A percentile compares a stretch with the other conserved stretches of the same genome.
These are phyloP conservation scores for Apophysomyces ossiformis DNA, from an alignment of 371 early-diverging fungal species.

Conservation along the genomic window DNA sequence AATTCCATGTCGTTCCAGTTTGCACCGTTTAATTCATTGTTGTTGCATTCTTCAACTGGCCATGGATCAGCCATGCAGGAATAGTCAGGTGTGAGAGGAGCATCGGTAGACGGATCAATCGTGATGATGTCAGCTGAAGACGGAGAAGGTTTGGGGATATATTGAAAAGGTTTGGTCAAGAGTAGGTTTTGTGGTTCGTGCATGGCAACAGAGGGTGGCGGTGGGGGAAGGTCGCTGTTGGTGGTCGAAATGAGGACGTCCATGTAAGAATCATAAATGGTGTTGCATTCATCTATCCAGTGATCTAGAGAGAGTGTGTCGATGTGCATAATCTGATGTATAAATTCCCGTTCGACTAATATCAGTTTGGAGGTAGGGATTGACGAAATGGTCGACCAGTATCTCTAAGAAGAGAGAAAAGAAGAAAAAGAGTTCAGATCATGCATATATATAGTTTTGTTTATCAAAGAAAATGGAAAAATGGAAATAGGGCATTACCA, in stretches of 20 bases:
- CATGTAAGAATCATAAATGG: conserved; percentile 3
- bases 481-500: background rate
- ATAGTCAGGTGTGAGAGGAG: conserved; percentile 3
- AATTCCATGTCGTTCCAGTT: conserved; percentile 1
- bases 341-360: conserved; percentile 1
- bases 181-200: background rate
- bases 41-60: conserved; percentile 6
- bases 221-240: background rate
- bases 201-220: background rate
- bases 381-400: background rate
- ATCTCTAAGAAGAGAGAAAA: background rate
- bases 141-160: conserved; percentile 5
- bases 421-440: background rate
- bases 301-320: background rate
- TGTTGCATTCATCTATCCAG: conserved; percentile 1
- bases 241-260: background rate
- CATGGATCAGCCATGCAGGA: conserved; percentile 7
- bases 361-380: conserved; percentile 1
- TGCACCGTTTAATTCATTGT: background rate
- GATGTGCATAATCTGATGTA: conserved; percentile 1
- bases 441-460: too few species aligned
- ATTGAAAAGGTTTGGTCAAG: conserved; percentile 1
- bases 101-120: conserved; percentile 10
- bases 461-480: background rate
- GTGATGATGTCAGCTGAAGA: conserved; percentile 4